Base-by-base conservation (phyloP, 2,329 filamentous ascomycete genomes). In the Paramyrothecium roridum region DNA sequence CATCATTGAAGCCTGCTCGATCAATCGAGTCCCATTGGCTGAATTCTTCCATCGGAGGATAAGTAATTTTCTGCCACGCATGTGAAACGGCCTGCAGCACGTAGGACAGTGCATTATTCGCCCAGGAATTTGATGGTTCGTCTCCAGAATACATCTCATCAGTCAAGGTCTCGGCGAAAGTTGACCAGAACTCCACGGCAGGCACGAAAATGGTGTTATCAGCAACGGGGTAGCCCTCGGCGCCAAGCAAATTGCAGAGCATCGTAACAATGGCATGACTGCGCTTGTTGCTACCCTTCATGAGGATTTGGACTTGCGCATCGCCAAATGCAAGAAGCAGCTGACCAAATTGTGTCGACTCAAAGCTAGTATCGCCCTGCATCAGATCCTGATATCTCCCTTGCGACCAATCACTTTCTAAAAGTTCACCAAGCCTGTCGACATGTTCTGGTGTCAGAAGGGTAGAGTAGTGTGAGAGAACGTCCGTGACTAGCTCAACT, bases 131-230 rank as follows among this genome's bases (percentile, higher is more conserved):
- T 6, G 75, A 71, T 4, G 71, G 67, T 3, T 73, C 72, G 22
- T 80, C 76, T n/a, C 77, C 76, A 1, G 80, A 79, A 57, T 79
- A 83, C 48, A 81, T 73, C 11, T 73, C 76, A 66, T 85, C 88
- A 57, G 79, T 82, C 76, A 86, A 78, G 13, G 83, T 82, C 70
- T 92, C 90, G 7, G 90, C 83, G 66, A 87, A 91, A 1, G 84
- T 86, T 19, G 84, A 87, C 90, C 91, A 95, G 67, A 95, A 93
- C 63, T 95, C 90, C 16, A 93, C 79, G 1, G 87, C 84, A 1
- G 85, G 83, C 1, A 89, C 82, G 54, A 91, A 92, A 12, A 92
- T 84, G 59, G 84, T 86, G 63, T 95, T 89, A 54, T 93, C 89
- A 3, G 82, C 82, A 2, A 87, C 85, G 1, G 88, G 83, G 62